Conservation (phyloP, 2,329 filamentous ascomycete species). For the Apiospora koreana region DNA sequence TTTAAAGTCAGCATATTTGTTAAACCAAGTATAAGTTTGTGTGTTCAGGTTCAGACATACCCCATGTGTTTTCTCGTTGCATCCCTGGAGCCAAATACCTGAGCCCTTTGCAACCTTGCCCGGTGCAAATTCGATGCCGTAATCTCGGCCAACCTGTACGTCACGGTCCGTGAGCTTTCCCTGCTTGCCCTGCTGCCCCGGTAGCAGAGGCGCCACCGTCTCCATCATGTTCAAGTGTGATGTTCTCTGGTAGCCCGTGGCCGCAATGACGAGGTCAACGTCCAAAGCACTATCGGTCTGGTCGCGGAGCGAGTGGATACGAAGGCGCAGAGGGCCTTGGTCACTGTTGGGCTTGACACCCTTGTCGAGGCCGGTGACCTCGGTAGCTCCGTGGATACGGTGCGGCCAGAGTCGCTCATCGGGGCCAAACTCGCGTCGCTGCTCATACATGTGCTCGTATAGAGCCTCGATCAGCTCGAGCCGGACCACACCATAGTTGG, state of each 20-base stretch:
- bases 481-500: slow-evolving; percentile 93
- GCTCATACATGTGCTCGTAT: slow-evolving; percentile 85
- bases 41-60: slow-evolving; percentile 55
- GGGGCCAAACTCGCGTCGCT: slow-evolving; percentile 68
- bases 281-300: slow-evolving; percentile 64
- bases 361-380: slow-evolving; percentile 60
- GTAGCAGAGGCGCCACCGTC: slow-evolving; percentile 66
- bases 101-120: slow-evolving; percentile 70
- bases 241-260: slow-evolving; percentile 81
- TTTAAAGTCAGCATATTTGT: not conserved
- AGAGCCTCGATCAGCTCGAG: slow-evolving; percentile 87
- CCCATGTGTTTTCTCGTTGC: slow-evolving; percentile 89
- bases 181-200: slow-evolving; percentile 37
- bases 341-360: slow-evolving; percentile 44
- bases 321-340: slow-evolving; percentile 55
- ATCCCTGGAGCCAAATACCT: slow-evolving; percentile 91
- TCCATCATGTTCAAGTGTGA: slow-evolving; percentile 77
- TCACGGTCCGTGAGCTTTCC: slow-evolving; percentile 52
- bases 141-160: slow-evolving; percentile 68
- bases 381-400: slow-evolving; percentile 71
- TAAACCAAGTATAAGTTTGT: not conserved
- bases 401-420: slow-evolving; percentile 79
- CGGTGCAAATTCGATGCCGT: slow-evolving; percentile 71
- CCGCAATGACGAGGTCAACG: slow-evolving; percentile 80
- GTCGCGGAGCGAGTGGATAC: slow-evolving; percentile 51